Evolutionary conservation across 805 yeast genomes (phyloP), one percentile per base, ranked within the genome.

Genomic region (Vanderwaltozyma polyspora): DNA sequence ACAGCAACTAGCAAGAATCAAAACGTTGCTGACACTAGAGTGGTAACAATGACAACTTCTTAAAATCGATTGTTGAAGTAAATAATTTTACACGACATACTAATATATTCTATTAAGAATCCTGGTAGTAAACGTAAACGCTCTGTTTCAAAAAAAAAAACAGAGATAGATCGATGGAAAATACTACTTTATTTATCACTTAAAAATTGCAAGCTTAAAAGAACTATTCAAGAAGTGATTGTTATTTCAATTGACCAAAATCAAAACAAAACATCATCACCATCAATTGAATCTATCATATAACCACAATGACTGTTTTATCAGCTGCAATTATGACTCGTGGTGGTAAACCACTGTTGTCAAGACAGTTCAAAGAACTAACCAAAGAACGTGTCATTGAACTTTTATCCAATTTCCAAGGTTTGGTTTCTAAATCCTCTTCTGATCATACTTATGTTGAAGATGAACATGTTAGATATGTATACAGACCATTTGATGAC

Each of bases 291-390:
- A n/a, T n/a, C n/a, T n/a, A n/a, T n/a, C n/a, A n/a, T n/a, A n/a
- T n/a, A n/a, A n/a, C n/a, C n/a, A 31, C 3, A 3, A 66, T 67
- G 94, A 87, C 74, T 42, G 85, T 82, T 35, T 67, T 89, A 55
- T 94, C 98, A 35, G 96, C 95, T 31, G 82, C 95, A 28, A 82
- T 91, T 49, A 83, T 95, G 60, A 79, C 95, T 28, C 84, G 87
- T 49, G 79, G 85, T 39, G 98, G 98, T 38, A 89, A 86, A 50
- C 83, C 95, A 17, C 73, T 91, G 46, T 65, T 91, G 32, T 82
- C 95, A 18, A 76, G 99, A 54, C 97, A 86, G 63, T 91, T 89
- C 64, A 72, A 76, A 41, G 95, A 85, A 42, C 62, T 91, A 47
- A 67, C 82, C 32, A 79, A 79, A 52, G 94, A 87, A 51, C 69